Evolutionary conservation across 2,329 filamentous ascomycete genomes (phyloP), one percentile per base, ranked within the genome.

Genomic region (Colletotrichum theobromicola): DNA sequence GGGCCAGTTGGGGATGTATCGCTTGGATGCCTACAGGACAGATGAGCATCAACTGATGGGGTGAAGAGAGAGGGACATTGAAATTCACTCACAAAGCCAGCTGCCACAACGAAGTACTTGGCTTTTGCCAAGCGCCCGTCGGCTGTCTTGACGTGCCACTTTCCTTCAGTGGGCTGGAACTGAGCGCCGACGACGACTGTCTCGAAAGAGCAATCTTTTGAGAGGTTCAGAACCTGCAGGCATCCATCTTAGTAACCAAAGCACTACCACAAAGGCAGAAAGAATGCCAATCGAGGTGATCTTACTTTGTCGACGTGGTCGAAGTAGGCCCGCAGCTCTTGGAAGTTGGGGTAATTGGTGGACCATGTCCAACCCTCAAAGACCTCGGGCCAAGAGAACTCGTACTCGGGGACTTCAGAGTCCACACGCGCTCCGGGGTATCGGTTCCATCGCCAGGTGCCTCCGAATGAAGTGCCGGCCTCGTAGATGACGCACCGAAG

Each of bases 1-100:
- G 13, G 87, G 86, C 87, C 89, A 92, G 70, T 90, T 86, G 0
- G 92, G 91, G 50, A 91, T 88, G 76, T 93, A 88, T n/a, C 90
- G 84, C 78, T 90, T 91, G 2, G 91, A 89, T 1, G 91, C 87
- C 84, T 86, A 37, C 46, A 2, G 5, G 10, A 8, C 5, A 10
- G 18, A 18, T 58, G 13, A 60, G 12, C 5, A 28, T 4, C 8
- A 12, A 10, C 1, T n/a, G 5, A 10, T 2, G 1, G 10, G 3
- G 32, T 13, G 24, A 64, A 16, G 13, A 12, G n/a, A 37, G 8
- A 57, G 2, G 4, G 57, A 26, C 26, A 16, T 61, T 57, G n/a
- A 50, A 1, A 4, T 63, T 37, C 8, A 76, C 81, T 79, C 73
- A 85, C 84, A 71, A 92, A 91, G 2, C 90, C 90, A 0, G 88